phyloP scores from a whole-genome alignment of 2,329 filamentous ascomycete genomes.

The Aspergillus chevalieri region DNA sequence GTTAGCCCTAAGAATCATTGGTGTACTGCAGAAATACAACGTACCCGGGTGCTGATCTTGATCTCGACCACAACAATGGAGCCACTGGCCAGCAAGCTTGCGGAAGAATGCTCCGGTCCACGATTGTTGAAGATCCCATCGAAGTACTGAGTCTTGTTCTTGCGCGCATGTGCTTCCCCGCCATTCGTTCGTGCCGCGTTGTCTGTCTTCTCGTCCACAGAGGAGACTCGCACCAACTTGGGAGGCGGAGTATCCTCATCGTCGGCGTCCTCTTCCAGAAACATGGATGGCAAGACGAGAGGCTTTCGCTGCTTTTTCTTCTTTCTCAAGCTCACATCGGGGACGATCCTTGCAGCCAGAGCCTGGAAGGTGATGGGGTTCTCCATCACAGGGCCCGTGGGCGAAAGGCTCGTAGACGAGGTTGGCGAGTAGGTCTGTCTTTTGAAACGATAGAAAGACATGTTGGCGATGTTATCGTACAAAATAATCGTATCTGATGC shows the following conservation, averaged over 20 bases:
- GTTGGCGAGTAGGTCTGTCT: slow-evolving; percentile 11
- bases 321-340: slow-evolving; percentile 15
- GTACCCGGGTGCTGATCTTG: slow-evolving; percentile 58
- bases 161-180: slow-evolving; percentile 19
- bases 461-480: neutral
- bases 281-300: slow-evolving; percentile 16
- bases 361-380: slow-evolving; percentile 15
- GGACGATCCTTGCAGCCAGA: slow-evolving; percentile 7
- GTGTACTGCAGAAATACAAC: slow-evolving; percentile 17
- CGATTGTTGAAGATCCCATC: slow-evolving; percentile 34
- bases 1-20: neutral
- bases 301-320: slow-evolving; percentile 13
- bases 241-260: slow-evolving; percentile 17
- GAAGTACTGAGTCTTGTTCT: slow-evolving; percentile 35
- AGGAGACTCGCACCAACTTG: slow-evolving; percentile 7
- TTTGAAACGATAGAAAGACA: slow-evolving; percentile 10
- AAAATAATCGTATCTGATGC: no score
- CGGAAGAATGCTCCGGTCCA: slow-evolving; percentile 30
- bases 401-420: slow-evolving; percentile 13
- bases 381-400: slow-evolving; percentile 14
- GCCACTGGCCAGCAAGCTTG: slow-evolving; percentile 48
- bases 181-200: slow-evolving; percentile 9
- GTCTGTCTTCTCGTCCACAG: slow-evolving; percentile 10
- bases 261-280: slow-evolving; percentile 17
- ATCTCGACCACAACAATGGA: slow-evolving; percentile 59